Base-by-base conservation (phyloP, 2,329 filamentous ascomycete genomes). In the Trichoderma oligosporum region DNA sequence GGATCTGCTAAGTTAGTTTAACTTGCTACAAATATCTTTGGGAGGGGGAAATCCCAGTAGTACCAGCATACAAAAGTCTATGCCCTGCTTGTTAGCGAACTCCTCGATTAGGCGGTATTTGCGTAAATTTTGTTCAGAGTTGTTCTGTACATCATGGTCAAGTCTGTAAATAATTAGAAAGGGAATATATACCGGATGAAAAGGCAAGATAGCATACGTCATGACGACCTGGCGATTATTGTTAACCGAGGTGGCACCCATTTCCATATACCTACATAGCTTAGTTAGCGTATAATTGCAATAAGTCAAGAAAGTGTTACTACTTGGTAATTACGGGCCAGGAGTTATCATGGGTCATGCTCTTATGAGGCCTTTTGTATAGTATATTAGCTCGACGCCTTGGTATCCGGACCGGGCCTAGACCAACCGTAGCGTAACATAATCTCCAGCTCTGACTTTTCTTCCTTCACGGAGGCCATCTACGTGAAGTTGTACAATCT, bases 81-180 rank as follows among this genome's bases (percentile, higher is more conserved):
- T 81, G 2, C 88, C 88, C 58, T 97, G 89, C 61, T 84, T 78
- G 66, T 81, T 79, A 1, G 90, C 93, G 73, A 97, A 96, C 61
- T 85, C 81, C 68, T 94, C 84, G 52, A 97, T 96, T 66, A 87
- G 82, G 14, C 72, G 68, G 71, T 96, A 97, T 68, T 97, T 97
- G 66, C 86, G 85, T 39, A 96, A 70, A 66, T 96, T 96, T 61
- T 82, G 76, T 61, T 89, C 85, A 56, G 77, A 83, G 72, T 86
- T 89, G 71, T 95, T 94, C 68, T 95, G 89, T 0, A 96, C 88
- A 65, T 96, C 90, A 68, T 96, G 92, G 66, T 96, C 91, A 2
- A 96, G 74, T 0, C 14, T 35, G n/a, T 3, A 11, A 33, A n/a
- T 2, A 14, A 14, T 31, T 22, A 47, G 11, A n/a, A 7, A 16